Percentiles rank a stretch among this genome's conserved stretches.
Conservation (phyloP, 306 rosid genomes). For the Lathyrus oleraceus region DNA sequence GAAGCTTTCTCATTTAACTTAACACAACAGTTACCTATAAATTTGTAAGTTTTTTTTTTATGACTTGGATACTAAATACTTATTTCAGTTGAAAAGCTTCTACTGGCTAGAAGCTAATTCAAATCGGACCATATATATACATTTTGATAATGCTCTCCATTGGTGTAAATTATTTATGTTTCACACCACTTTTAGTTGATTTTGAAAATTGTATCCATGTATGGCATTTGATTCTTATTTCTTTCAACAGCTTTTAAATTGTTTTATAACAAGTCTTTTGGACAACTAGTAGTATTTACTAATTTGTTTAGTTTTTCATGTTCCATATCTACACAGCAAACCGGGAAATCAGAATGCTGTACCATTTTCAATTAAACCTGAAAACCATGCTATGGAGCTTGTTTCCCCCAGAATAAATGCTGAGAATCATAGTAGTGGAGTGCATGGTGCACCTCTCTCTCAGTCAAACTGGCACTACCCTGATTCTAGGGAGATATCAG, state of each 20-base stretch:
- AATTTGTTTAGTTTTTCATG: slow-evolving; percentile 25
- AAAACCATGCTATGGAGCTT: slow-evolving; percentile 66
- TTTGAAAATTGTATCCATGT: slow-evolving; percentile 7
- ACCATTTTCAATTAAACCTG: slow-evolving; percentile 56
- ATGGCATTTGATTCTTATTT: slow-evolving; percentile 25
- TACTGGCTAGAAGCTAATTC: not conserved
- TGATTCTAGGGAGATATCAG: slow-evolving; percentile 62
- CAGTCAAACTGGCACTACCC: slow-evolving; percentile 72
- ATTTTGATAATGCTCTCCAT: not conserved
- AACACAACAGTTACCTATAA: not conserved
- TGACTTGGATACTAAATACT: not conserved
- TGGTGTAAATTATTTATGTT: slow-evolving; percentile 17
- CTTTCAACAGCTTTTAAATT: slow-evolving; percentile 20
- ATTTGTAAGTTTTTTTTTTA: not conserved
- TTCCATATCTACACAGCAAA: slow-evolving; percentile 48
- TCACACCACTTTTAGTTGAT: slow-evolving; percentile 9
- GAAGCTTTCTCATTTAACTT: slow-evolving; percentile 2
- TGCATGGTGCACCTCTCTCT: slow-evolving; percentile 55
- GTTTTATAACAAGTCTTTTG: not conserved
- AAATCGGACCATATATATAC: not conserved
- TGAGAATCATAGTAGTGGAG: slow-evolving; percentile 56
- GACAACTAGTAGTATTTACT: slow-evolving; percentile 26
- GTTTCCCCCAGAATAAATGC: slow-evolving; percentile 68
- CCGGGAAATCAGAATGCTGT: slow-evolving; percentile 53
- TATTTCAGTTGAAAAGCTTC: not conserved